Percentiles rank a stretch among this genome's conserved stretches.
Conservation (phyloP, 495 filamentous ascomycete species). For the Xylaria longipes region DNA sequence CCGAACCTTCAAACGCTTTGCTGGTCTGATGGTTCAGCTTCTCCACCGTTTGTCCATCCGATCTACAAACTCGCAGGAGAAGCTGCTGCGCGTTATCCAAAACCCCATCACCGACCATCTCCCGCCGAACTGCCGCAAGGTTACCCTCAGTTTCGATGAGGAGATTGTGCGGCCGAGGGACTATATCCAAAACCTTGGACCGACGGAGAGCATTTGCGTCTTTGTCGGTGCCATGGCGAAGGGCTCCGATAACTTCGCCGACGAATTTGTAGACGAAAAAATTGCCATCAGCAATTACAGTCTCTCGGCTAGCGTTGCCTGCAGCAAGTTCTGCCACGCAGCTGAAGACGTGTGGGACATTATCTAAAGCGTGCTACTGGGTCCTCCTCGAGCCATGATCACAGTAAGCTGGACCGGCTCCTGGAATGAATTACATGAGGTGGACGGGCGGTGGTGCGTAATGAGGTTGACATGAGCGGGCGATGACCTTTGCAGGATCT, state of each 20-base stretch:
- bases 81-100: constrained; percentile 95
- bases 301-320: constrained; percentile 94
- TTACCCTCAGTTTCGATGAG: constrained; percentile 92
- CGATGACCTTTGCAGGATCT: constrained; percentile 34
- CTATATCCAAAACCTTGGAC: constrained; percentile 77
- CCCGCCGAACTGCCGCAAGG: constrained; percentile 95
- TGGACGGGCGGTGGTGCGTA: constrained; percentile 35
- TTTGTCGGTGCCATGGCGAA: constrained; percentile 99
- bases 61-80: constrained; percentile 94
- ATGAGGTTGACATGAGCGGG: constrained; percentile 35
- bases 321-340: constrained; percentile 98
- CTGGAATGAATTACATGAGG: constrained; percentile 24
- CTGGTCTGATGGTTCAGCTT: constrained; percentile 98
- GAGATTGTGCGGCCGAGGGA: constrained; percentile 85
- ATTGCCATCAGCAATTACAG: constrained; percentile 99
- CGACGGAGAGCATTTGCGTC: constrained; percentile 92
- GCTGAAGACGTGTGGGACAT: constrained; percentile 97
- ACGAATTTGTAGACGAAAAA: constrained; percentile 91
- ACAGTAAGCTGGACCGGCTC: background rate
- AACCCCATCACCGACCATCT: constrained; percentile 97
- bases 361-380: constrained; percentile 57
- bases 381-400: constrained; percentile 26
- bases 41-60: constrained; percentile 95
- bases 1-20: constrained; percentile 97
- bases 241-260: constrained; percentile 93